Conservation (phyloP, 1,284 basidiomycete genomes). For the Schizopora paradoxa region DNA sequence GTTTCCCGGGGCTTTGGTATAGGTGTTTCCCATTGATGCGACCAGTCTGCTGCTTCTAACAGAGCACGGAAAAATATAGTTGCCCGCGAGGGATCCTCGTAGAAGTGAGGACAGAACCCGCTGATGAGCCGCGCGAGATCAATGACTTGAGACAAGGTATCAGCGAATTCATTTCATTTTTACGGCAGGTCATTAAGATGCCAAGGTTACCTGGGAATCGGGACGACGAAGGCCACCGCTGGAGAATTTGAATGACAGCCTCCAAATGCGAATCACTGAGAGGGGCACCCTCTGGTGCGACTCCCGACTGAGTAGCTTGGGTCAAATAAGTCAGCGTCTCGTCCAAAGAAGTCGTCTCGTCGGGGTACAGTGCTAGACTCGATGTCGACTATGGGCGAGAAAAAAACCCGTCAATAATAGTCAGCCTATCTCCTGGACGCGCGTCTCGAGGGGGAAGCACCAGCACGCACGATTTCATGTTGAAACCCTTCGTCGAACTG, state of each 20-base stretch:
- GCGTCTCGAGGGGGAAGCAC: no score
- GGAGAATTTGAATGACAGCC: constrained; percentile 59
- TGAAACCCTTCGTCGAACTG: constrained; percentile 75
- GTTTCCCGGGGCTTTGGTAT: constrained; percentile 73
- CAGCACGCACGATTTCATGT: constrained; percentile 53
- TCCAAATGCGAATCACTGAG: constrained; percentile 52
- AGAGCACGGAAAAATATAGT: constrained; percentile 55
- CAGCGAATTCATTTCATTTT: constrained; percentile 7
- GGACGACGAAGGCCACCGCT: constrained; percentile 75
- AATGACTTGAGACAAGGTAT: constrained; percentile 53
- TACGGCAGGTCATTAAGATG: neutral
- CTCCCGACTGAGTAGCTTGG: constrained; percentile 39
- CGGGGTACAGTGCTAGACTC: constrained; percentile 60
- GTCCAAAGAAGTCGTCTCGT: constrained; percentile 60
- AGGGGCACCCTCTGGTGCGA: constrained; percentile 28
- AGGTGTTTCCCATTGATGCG: constrained; percentile 44
- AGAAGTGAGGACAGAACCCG: constrained; percentile 55
- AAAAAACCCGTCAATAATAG: neutral
- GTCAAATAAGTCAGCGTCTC: constrained; percentile 65
- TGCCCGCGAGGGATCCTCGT: constrained; percentile 41
- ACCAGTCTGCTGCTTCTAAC: constrained; percentile 70
- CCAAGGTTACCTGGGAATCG: constrained; percentile 72
- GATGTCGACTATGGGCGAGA: constrained; percentile 50
- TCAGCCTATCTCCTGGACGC: neutral
- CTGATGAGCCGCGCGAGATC: constrained; percentile 80